A percentile compares a stretch with the other conserved stretches of the same genome.
Evolutionary conservation across 139 green algal genomes (phyloP).

Genomic region (Spirogloea muscicola): DNA sequence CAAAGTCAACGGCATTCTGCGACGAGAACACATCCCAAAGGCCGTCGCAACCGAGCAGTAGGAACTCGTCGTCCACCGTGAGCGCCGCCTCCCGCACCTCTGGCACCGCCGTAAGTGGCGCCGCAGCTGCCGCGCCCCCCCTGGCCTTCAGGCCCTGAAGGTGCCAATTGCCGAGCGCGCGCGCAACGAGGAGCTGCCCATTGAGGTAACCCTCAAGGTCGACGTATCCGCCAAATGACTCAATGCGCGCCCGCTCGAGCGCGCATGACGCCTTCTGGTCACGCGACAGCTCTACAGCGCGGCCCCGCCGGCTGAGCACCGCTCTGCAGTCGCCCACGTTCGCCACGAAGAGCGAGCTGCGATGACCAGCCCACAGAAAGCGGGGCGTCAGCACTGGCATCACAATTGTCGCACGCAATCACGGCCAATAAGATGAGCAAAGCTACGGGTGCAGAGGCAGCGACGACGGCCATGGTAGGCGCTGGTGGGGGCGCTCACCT

Average conservation of each 20-base stretch:
- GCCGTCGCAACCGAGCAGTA: conserved; percentile 57
- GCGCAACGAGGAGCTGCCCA: conserved; percentile 46
- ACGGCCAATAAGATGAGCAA: no score
- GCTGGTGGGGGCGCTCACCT: conserved; percentile 28
- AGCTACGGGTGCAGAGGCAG: no score
- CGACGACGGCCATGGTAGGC: no score
- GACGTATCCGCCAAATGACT: conserved; percentile 41
- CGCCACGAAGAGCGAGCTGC: conserved; percentile 48
- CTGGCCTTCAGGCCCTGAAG: no score
- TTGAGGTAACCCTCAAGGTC: conserved; percentile 59
- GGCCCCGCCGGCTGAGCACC: conserved; percentile 49
- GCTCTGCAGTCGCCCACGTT: conserved; percentile 57
- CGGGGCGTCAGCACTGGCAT: no score
- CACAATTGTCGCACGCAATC: no score
- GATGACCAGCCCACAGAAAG: no score
- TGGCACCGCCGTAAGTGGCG: conserved; percentile 30
- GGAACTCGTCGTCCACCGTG: conserved; percentile 56
- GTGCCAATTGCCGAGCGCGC: conserved; percentile 58
- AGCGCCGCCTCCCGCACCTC: conserved; percentile 35
- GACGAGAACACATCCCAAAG: conserved; percentile 61
- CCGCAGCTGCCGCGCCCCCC: no score
- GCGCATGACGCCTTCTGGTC: conserved; percentile 49
- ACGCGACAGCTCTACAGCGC: conserved; percentile 48
- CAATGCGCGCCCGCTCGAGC: conserved; percentile 50
- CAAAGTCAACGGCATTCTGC: conserved; percentile 53